Base-by-base conservation (phyloP, 306 rosid species). In the Boehmeria nivea region DNA sequence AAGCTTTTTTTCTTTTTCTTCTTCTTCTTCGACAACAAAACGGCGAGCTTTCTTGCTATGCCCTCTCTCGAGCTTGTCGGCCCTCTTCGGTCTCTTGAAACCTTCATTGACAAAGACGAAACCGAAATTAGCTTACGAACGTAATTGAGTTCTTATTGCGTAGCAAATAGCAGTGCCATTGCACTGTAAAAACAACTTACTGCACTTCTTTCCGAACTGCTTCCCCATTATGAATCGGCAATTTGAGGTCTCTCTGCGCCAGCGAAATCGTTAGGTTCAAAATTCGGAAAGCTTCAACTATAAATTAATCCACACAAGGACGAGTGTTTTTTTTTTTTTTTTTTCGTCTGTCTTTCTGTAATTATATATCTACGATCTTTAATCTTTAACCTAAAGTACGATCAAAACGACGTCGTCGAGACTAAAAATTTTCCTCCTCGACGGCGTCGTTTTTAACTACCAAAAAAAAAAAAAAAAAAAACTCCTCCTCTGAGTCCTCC, bases 51-150 rank as follows among this genome's bases (percentile, higher is more conserved):
- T 66, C 51, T 31, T 67, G 16, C 25, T 39, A 18, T 31, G 66
- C 31, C 36, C 16, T 15, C 31, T 43, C 9, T 52, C 28, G 15
- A 26, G 28, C 58, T 58, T 71, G n/a, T 26, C 38, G 17, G 61
- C 52, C 34, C 12, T 44, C 16, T 58, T 64, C 44, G 57, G 61
- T 55, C 74, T 65, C 58, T 67, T 50, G 43, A 61, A 49, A 13
- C 72, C 72, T 69, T 38, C 16, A 21, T 21, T 12, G 37, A 3
- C 5, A 19, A 17, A 38, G 3, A 19, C 43, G 17, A 19, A 58
- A n/a, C n/a, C n/a, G 8, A 1, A 14, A 50, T 0, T 1, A 9
- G 3, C 7, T 9, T 12, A 16, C 39, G n/a, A 11, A 6, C 13
- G 22, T 19, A 8, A 2, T 3, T 23, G n/a, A 7, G 22, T 43